Base-by-base conservation (phyloP, 2,329 filamentous ascomycete species). In the Passalora sequoiae region DNA sequence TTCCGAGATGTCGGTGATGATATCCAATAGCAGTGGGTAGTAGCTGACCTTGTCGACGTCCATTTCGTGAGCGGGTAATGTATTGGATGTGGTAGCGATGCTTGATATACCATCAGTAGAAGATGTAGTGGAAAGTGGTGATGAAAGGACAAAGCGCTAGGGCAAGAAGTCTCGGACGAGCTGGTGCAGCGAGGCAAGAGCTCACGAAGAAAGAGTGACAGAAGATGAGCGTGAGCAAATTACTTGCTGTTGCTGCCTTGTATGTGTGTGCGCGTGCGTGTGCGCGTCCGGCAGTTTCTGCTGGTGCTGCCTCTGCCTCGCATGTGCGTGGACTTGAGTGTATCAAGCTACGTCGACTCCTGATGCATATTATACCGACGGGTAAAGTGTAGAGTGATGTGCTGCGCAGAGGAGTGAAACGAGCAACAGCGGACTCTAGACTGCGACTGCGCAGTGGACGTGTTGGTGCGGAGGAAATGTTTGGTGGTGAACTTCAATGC, bases 31-130 rank as follows among this genome's bases (percentile, higher is more conserved):
- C 20, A 72, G 64, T 21, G 66, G 61, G 20, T 66, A 63, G 57
- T 78, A 80, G 36, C 71, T 68, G 45, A 59, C 55, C 16, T 64
- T 64, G 51, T 74, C 70, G 53, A 83, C 64, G 41, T 83, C 78
- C 80, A 83, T 83, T 38, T 37, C 66, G 50, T 74, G 70, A 53
- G 83, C 64, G 41, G 83, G 77, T 80, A 83, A 83, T 38, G 36
- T 65, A 54, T 19, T 33, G 35, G 36, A 33, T 4, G 21, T 17
- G 31, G 53, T 43, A 47, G 40, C 40, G 45, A 44, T 55, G 43
- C 40, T 43, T 16, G 37, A 13, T 28, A 40, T 43, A 38, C 39
- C 38, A 36, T 49, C 40, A 38, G 39, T 32, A 41, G 38, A 20
- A 20, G 43, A 37, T 16, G 47, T 19, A 33, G 47, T 43, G 40